Base-by-base conservation (phyloP, 1,284 basidiomycete genomes). In the Trametes pubescens region DNA sequence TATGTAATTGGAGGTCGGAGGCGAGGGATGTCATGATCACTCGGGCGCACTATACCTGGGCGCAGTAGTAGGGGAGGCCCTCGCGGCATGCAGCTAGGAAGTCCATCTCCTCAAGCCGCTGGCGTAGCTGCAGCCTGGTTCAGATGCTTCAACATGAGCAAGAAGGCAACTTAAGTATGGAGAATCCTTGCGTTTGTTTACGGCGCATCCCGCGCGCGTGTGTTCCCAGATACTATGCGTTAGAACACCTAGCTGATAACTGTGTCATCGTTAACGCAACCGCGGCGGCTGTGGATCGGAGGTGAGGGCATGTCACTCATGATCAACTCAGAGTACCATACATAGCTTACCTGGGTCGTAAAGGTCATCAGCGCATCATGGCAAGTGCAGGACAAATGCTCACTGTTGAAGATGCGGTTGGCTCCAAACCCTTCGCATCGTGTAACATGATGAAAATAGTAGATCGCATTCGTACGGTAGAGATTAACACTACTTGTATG, bases 101-200 rank as follows among this genome's bases (percentile, higher is more conserved):
- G 62, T 78, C 76, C 18, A 79, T 60, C 62, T 79, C 76, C 52
- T 62, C 69, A n/a, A n/a, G n/a, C n/a, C n/a, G n/a, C n/a, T n/a
- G n/a, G n/a, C n/a, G n/a, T 13, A 59, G 54, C 51, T 75, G 75
- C 10, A 72, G n/a, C n/a, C n/a, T n/a, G 62, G 1, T 75, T 72
- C 2, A 72, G 77, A 44, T 74, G 59, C 22, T 70, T 64, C 11
- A 74, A 63, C 74, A 77, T 73, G 6, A 72, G 71, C 13, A 76
- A 63, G 63, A 76, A 75, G 7, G n/a, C n/a, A 68, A 60, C 4
- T 51, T 53, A 18, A 66, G 38, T 2, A 58, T 51, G 3, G 68
- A 66, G 1, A 64, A 56, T 0, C 48, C 54, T 67, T 68, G 14
- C 24, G 18, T 6, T 10, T 24, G 21, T 6, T 10, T 24, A 5